Base-by-base conservation (phyloP, 345 rosid genomes). In the Theobroma cacao region DNA sequence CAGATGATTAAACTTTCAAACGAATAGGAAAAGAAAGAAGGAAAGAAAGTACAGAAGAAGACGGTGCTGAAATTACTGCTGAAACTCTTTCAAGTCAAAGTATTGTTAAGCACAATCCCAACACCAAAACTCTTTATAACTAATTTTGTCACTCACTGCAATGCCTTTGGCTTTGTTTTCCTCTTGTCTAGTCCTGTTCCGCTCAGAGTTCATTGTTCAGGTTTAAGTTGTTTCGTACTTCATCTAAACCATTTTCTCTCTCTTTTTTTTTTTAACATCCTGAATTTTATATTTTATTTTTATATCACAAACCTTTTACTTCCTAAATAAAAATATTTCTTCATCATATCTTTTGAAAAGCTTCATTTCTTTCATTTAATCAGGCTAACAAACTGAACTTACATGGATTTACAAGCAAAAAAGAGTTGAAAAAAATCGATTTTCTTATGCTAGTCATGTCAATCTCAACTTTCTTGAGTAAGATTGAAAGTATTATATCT, bases 101-200 rank as follows among this genome's bases (percentile, higher is more conserved):
- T 45, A 12, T n/a, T 20, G 30, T 10, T 64, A 47, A 31, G 48
- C 50, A 40, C 71, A 65, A 65, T 38, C 55, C 73, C 33, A 45
- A 68, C 73, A 26, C 24, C 56, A 68, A n/a, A 68, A 43, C 53
- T 47, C 55, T 28, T 45, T 20, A 8, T n/a, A 68, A 31, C 62
- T 50, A 38, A 72, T n/a, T 72, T 34, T 52, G 48, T 36, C 75
- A 72, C 33, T 63, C 48, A 50, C 30, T 53, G 45, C n/a, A 43
- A 33, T 64, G 24, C 70, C 38, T 34, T 64, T 36, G 70, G 36
- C 70, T 64, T 20, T 36, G 22, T 30, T 62, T 31, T 31, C 4
- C n/a, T n/a, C 15, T 31, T 62, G 17, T 58, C 24, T 60, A 60
- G 20, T 60, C 9, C 33, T 59, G 34, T 60, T 60, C 64, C 64